Conservation (phyloP, 2,329 filamentous ascomycete species). For the Cladophialophora psammophila region DNA sequence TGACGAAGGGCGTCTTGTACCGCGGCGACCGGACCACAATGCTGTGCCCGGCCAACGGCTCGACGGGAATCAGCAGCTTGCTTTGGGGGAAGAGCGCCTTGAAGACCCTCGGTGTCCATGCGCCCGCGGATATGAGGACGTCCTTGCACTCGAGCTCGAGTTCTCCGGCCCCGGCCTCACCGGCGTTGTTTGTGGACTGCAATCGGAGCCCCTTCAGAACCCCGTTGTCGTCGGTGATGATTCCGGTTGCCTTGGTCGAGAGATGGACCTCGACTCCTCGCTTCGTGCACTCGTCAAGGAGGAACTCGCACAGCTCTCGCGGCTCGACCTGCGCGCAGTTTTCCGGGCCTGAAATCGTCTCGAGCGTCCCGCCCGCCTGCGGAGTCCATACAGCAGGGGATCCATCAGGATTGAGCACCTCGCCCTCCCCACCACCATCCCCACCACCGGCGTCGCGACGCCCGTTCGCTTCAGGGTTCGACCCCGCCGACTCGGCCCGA, state of each 20-base stretch:
- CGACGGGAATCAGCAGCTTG: slow-evolving; percentile 62
- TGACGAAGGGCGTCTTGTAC: slow-evolving; percentile 43
- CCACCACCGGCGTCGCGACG: background rate
- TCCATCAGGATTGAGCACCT: slow-evolving; percentile 45
- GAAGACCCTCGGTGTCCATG: slow-evolving; percentile 75
- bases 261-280: slow-evolving; percentile 72
- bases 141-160: slow-evolving; percentile 70
- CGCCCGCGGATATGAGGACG: slow-evolving; percentile 72
- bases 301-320: slow-evolving; percentile 68
- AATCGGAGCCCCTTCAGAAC: slow-evolving; percentile 57
- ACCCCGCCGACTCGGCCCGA: slow-evolving; percentile 61
- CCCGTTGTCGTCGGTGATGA: slow-evolving; percentile 60
- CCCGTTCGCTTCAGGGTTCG: slow-evolving; percentile 34
- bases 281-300: slow-evolving; percentile 64
- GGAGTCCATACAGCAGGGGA: slow-evolving; percentile 67
- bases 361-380: slow-evolving; percentile 62
- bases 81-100: slow-evolving; percentile 67
- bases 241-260: slow-evolving; percentile 63
- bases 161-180: slow-evolving; percentile 49
- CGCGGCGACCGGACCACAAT: slow-evolving; percentile 69
- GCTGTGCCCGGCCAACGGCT: slow-evolving; percentile 73
- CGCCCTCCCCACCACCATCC: slow-evolving; percentile 35
- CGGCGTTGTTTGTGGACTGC: slow-evolving; percentile 45
- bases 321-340: slow-evolving; percentile 75
- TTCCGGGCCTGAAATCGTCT: slow-evolving; percentile 67